A percentile compares a stretch with the other conserved stretches of the same genome.
Evolutionary conservation across 129 eudicot species (phyloP).

Genomic region (Glebionis coronaria): DNA sequence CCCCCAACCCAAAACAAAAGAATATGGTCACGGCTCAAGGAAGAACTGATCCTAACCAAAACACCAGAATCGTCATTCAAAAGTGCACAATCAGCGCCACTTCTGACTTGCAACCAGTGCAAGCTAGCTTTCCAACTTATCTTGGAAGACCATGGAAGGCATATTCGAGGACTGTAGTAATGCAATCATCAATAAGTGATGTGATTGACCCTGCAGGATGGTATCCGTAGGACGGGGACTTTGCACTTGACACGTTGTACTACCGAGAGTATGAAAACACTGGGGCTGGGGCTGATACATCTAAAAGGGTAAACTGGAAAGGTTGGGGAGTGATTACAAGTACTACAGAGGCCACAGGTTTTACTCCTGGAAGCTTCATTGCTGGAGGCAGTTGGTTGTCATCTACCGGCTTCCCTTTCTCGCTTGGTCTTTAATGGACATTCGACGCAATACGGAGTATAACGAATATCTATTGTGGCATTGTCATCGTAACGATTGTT

Average conservation of each 20-base stretch:
- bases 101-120: slow-evolving; percentile 40
- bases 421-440: slow-evolving; percentile 21
- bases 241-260: slow-evolving; percentile 48
- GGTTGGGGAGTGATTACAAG: slow-evolving; percentile 43
- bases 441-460: too few relatives aligned
- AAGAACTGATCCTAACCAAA: slow-evolving; percentile 46
- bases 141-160: slow-evolving; percentile 70
- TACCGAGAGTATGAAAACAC: slow-evolving; percentile 57
- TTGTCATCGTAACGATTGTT: too few relatives aligned
- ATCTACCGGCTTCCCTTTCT: slow-evolving; percentile 29
- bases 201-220: slow-evolving; percentile 52
- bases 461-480: too few relatives aligned
- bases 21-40: slow-evolving; percentile 69
- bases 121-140: slow-evolving; percentile 28
- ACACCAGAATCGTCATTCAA: slow-evolving; percentile 56
- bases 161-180: slow-evolving; percentile 56
- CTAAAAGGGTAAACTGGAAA: slow-evolving; percentile 47
- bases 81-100: slow-evolving; percentile 25
- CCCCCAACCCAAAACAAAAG: slow-evolving; percentile 38
- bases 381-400: slow-evolving; percentile 44
- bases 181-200: slow-evolving; percentile 40
- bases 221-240: slow-evolving; percentile 50
- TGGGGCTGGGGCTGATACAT: slow-evolving; percentile 51
- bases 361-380: slow-evolving; percentile 41
- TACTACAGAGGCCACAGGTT: slow-evolving; percentile 28